These are phyloP conservation scores for Stachybotrys elegans DNA, from an alignment of 2,329 filamentous ascomycete genomes.

Conservation along the genomic window DNA sequence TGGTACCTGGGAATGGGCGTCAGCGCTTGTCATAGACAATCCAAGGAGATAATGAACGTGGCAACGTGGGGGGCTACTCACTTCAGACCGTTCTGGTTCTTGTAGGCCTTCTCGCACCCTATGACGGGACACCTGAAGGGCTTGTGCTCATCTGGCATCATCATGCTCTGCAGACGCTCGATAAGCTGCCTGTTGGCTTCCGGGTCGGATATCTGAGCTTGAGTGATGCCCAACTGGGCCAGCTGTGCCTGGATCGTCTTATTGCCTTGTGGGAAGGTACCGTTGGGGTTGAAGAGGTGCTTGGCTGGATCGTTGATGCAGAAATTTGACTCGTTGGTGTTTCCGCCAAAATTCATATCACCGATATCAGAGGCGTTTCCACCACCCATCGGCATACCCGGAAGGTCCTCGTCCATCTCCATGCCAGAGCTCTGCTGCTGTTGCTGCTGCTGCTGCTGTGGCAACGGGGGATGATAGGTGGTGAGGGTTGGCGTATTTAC, in stretches of 20 bases:
- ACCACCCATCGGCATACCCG: conserved; percentile 57
- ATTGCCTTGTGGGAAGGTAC: conserved; percentile 60
- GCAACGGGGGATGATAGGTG: conserved; percentile 68
- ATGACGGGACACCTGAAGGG: conserved; percentile 97
- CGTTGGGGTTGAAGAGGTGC: conserved; percentile 82
- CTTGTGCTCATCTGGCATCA: conserved; percentile 85
- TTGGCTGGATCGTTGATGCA: conserved; percentile 93
- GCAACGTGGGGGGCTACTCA: conserved; percentile 43
- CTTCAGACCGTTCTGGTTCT: conserved; percentile 98
- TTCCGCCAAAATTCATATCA: conserved; percentile 49
- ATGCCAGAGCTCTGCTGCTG: conserved; percentile 52
- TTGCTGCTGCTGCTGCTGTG: conserved; percentile 49
- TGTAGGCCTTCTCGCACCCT: conserved; percentile 98
- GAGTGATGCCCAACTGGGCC: conserved; percentile 69
- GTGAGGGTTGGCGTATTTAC: conserved; percentile 92
- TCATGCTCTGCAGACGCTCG: conserved; percentile 54
- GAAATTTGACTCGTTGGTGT: conserved; percentile 39
- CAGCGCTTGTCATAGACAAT: conserved; percentile 3
- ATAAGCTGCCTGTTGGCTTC: conserved; percentile 61
- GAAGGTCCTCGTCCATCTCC: conserved; percentile 70
- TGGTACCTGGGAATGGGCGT: conserved; percentile 49
- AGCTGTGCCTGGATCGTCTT: conserved; percentile 62
- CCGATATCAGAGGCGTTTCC: conserved; percentile 48
- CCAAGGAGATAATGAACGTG: not conserved
- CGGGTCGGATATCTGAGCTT: conserved; percentile 72